Evolutionary conservation across 2,329 filamentous ascomycete genomes (phyloP), one percentile per base, ranked within the genome.

Genomic region (Sclerotinia glacialis): DNA sequence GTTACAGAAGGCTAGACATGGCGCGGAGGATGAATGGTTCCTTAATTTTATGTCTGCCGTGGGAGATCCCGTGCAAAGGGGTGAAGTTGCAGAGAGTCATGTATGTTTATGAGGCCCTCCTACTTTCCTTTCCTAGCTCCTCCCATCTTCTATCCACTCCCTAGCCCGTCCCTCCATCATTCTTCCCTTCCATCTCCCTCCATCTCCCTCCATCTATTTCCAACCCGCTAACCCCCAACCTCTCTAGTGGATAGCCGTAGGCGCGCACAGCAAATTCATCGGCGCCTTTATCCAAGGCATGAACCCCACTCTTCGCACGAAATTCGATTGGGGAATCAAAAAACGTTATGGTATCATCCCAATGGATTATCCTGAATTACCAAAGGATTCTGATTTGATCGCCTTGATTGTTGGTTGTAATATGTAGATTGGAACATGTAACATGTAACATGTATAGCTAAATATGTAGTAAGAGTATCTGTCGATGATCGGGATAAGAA

Each of bases 1-100:
- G 69, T 76, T 82, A 58, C 70, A 73, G 23, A 73, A 74, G 37
- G 79, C 80, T 1, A 68, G 73, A 2, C 67, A 64, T 21, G 64
- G 63, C 0, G 53, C 56, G 3, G 56, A 58, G 3, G 70, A 71
- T 2, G 65, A 71, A 8, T 80, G 79, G 79, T 80, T 76, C 60
- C 71, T 81, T 62, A 80, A 80, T 69, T 82, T 82, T 68, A 78
- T 77, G 68, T 79, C 77, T 23, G 79, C 79, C 4, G 81, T 79
- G 9, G 80, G 77, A 18, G 77, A 73, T 72, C 65, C 71, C 21
- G 67, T 66, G 2, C 70, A 77, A 69, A 76, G 77, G 67, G 77
- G 77, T 53, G 77, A 78, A 72, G 68, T 79, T 1, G 77, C 77
- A 7, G 76, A 78, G 76, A 80, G 69, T 78, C 78, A 81, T 69